Base-by-base conservation (phyloP, 768 basidiomycete genomes). In the Tricholoma saponaceum region DNA sequence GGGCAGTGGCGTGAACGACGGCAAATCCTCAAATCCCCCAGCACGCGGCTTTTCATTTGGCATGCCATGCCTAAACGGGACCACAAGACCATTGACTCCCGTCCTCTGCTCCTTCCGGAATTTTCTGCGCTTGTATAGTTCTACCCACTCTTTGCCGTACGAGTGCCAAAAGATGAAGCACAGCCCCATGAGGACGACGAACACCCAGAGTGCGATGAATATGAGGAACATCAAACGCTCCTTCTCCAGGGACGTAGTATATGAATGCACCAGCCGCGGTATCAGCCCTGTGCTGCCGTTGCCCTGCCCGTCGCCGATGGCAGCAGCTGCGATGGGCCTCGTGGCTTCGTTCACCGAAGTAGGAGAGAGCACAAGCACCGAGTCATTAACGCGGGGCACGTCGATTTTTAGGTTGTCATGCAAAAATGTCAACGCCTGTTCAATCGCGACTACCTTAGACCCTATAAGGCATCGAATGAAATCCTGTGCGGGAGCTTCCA, bases 401-500 rank as follows among this genome's bases (percentile, higher is more conserved):
- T 90, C 73, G 65, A 98, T 77, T 50, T 85, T 77, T 47, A 95
- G 85, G 72, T 97, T 92, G 60, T 93, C 76, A 68, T 96, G 87
- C 60, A 98, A 76, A 81, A 96, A 98, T 0, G 94, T 98, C 39
- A 97, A 77, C 5, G 90, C 94, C 16, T 85, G 79, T 72, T 95
- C 92, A 65, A 98, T 78, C 9, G 88, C 91, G 55, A 86, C 76
- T 49, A 98, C 87, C 69, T 98, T 98, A 59, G 82, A 80, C n/a
- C 96, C 96, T 63, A 98, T 82, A 66, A 98, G 80, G 68, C 96
- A 98, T 65, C 77, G 83, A 66, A 97, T 74, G 67, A 98, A 97
- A 53, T 91, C 92, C 64, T 91, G 89, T 10, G 90, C 83, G 0
- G 94, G 92, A 2, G 76, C 67, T 63, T 90, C 86, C 32, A 98